Evolutionary conservation across 2,329 filamentous ascomycete species (phyloP).

Genomic region (Torrubiellomyces zombiae): DNA sequence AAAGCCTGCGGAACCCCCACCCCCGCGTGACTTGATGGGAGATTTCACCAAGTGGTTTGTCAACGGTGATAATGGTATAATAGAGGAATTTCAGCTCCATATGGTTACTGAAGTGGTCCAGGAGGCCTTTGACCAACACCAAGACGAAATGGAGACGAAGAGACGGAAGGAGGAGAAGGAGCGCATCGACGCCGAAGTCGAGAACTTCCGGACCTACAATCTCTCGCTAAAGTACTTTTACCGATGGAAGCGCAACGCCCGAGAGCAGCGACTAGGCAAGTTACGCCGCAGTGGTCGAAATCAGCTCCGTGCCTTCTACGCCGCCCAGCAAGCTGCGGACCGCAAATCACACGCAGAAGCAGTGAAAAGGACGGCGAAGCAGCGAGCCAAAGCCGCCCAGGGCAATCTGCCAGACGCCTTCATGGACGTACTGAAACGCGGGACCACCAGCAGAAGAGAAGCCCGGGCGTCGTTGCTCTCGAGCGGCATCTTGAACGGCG

Average conservation of each 20-base stretch:
- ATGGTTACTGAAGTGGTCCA: slow-evolving; percentile 28
- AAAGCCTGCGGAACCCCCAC: too few species aligned
- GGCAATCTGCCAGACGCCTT: slow-evolving; percentile 19
- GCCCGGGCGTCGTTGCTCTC: slow-evolving; percentile 22
- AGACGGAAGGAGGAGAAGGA: slow-evolving; percentile 31
- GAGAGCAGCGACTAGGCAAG: slow-evolving; percentile 29
- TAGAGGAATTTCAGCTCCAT: slow-evolving; percentile 31
- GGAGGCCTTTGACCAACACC: slow-evolving; percentile 22
- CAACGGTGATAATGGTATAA: slow-evolving; percentile 32
- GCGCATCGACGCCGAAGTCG: slow-evolving; percentile 26
- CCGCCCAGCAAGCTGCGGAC: slow-evolving; percentile 18
- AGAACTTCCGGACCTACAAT: slow-evolving; percentile 30
- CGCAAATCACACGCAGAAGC: slow-evolving; percentile 18
- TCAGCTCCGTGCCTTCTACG: slow-evolving; percentile 29
- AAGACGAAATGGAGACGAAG: slow-evolving; percentile 23
- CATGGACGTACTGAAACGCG: slow-evolving; percentile 15
- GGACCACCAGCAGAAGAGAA: slow-evolving; percentile 12
- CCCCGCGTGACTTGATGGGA: slow-evolving; percentile 24
- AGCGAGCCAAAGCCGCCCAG: slow-evolving; percentile 10
- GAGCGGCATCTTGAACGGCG: slow-evolving; percentile 23
- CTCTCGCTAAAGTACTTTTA: slow-evolving; percentile 39
- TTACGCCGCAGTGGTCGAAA: slow-evolving; percentile 35
- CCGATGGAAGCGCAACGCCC: slow-evolving; percentile 33
- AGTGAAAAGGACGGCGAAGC: slow-evolving; percentile 10
- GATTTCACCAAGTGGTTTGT: slow-evolving; percentile 39